Percentiles rank a stretch among this genome's conserved stretches.
phyloP scores from a whole-genome alignment of 1,139 yeast genomes.

The Arxiozyma bovina region DNA sequence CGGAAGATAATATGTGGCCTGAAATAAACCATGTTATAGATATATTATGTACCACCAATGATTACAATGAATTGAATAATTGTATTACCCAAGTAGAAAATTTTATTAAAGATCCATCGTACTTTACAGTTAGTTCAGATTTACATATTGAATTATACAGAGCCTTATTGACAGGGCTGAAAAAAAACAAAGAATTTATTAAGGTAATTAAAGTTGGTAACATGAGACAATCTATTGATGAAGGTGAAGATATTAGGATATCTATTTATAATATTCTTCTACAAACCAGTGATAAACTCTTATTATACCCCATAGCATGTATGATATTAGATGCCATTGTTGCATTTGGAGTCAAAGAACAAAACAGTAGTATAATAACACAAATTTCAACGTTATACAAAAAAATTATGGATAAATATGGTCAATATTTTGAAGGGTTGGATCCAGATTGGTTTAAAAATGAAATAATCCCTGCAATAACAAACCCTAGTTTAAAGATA shows the following conservation, averaged over 20 bases:
- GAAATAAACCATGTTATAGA: neutral
- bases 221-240: conserved; percentile 23
- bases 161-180: conserved; percentile 11
- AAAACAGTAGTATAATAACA: neutral
- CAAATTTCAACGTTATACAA: neutral
- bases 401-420: neutral
- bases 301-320: conserved; percentile 6
- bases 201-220: conserved; percentile 23
- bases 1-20: neutral
- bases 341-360: conserved; percentile 9
- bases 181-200: conserved; percentile 16
- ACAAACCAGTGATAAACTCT: neutral
- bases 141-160: neutral
- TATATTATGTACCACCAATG: neutral
- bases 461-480: neutral
- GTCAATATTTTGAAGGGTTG: neutral
- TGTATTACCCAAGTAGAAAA: neutral
- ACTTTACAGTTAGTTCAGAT: neutral
- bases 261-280: conserved; percentile 10
- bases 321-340: conserved; percentile 5
- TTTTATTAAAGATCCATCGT: neutral
- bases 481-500: neutral
- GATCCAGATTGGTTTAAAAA: conserved; percentile 4
- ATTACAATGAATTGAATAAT: neutral
- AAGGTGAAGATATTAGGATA: conserved; percentile 14